A percentile compares a stretch with the other conserved stretches of the same genome.
Conservation (phyloP, 352 stramenopile species). For the Phytophthora pistaciae region DNA sequence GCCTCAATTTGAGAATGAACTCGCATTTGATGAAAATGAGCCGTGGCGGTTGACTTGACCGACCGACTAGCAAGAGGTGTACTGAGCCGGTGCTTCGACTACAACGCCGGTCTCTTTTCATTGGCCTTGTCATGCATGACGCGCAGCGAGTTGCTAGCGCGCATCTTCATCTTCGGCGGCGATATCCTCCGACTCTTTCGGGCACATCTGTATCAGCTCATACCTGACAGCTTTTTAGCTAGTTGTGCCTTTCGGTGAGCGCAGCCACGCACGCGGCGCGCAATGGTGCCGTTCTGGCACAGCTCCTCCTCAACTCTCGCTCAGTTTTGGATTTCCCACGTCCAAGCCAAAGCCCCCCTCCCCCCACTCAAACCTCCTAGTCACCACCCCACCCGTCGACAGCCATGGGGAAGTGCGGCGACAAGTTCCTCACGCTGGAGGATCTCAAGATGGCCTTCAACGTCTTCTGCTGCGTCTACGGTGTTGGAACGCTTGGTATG, state of each 20-base stretch:
- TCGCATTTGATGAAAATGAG: background rate
- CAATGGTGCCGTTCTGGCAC: background rate
- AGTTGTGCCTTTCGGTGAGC: background rate
- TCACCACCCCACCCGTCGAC: background rate
- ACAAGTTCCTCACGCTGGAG: slow-evolving; percentile 24
- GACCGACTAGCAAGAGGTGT: background rate
- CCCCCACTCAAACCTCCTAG: background rate
- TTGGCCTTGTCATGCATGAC: background rate
- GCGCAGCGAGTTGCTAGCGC: background rate
- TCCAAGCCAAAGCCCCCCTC: background rate
- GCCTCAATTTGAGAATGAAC: background rate
- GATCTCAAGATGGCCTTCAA: slow-evolving; percentile 35
- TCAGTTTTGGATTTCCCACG: background rate
- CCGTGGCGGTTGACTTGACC: background rate
- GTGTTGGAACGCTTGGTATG: slow-evolving; percentile 32
- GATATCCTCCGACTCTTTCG: background rate
- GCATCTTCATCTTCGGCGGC: background rate
- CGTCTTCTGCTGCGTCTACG: slow-evolving; percentile 24
- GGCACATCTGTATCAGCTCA: background rate
- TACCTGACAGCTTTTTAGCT: background rate
- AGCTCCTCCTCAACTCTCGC: background rate
- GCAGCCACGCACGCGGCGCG: background rate
- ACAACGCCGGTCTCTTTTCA: background rate
- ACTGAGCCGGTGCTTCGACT: background rate
- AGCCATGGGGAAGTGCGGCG: slow-evolving; percentile 3